A percentile compares a stretch with the other conserved stretches of the same genome.
phyloP scores from a whole-genome alignment of 1,284 basidiomycete species.

The Hypsizygus ulmarius region DNA sequence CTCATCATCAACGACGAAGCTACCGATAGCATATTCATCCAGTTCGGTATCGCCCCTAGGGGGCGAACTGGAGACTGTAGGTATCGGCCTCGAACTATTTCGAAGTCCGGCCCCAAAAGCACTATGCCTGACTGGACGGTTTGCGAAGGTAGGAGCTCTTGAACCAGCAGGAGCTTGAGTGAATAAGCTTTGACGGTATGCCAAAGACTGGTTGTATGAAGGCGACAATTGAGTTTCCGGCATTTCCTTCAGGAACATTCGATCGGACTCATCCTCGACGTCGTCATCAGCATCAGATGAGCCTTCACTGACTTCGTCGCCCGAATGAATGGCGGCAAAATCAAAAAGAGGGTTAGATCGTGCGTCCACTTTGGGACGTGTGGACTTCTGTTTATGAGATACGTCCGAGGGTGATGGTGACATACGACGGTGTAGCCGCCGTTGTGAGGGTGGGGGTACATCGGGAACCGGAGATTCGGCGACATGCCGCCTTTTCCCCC shows the following conservation, averaged over 20 bases:
- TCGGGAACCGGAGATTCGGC: constrained; percentile 39
- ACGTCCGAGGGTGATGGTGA: constrained; percentile 23
- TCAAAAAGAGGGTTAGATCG: constrained; percentile 56
- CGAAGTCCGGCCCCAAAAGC: constrained; percentile 30
- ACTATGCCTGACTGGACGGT: constrained; percentile 45
- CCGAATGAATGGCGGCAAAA: constrained; percentile 73
- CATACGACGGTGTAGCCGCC: constrained; percentile 41
- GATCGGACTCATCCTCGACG: constrained; percentile 66
- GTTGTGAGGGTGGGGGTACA: constrained; percentile 39
- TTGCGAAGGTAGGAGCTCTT: constrained; percentile 52
- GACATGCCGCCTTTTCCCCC: constrained; percentile 29
- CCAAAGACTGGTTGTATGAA: constrained; percentile 71
- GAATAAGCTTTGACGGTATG: constrained; percentile 67
- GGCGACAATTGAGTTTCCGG: constrained; percentile 69
- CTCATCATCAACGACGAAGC: constrained; percentile 77
- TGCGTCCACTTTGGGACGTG: constrained; percentile 28
- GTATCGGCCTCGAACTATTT: constrained; percentile 26
- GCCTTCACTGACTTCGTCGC: constrained; percentile 71
- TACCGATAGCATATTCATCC: constrained; percentile 68
- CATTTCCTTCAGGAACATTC: constrained; percentile 62
- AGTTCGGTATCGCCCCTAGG: constrained; percentile 43
- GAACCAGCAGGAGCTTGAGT: constrained; percentile 57
- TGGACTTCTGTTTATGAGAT: constrained; percentile 33
- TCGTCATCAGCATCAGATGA: constrained; percentile 55
- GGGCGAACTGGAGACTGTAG: constrained; percentile 59